Evolutionary conservation across 176 grass and related monocot species (phyloP).

Genomic region (Alopecurus myosuroides): DNA sequence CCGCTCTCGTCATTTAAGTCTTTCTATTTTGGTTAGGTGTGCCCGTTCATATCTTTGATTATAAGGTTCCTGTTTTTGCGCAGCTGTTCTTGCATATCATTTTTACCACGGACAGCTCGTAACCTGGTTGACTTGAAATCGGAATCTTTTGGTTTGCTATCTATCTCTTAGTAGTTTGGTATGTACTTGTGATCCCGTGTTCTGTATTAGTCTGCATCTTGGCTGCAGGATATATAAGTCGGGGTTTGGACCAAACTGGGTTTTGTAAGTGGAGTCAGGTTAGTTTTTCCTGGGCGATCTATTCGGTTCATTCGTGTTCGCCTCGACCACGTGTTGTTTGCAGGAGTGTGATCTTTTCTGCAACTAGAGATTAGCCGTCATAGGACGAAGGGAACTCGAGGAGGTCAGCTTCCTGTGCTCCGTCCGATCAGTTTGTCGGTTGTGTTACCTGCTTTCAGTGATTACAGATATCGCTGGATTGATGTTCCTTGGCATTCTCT

Average conservation of each 20-base stretch:
- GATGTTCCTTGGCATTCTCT: neutral
- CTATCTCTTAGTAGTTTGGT: neutral
- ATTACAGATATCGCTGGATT: neutral
- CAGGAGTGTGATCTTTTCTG: conserved; percentile 1
- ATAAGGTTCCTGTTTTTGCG: neutral
- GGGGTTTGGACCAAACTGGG: neutral
- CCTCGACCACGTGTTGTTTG: neutral
- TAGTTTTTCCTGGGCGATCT: neutral
- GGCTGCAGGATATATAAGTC: neutral
- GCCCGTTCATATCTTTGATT: neutral
- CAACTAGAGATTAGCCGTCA: neutral
- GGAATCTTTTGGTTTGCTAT: neutral
- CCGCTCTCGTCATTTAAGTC: neutral
- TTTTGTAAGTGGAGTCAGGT: neutral
- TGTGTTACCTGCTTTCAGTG: conserved; percentile 15
- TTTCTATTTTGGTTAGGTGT: neutral
- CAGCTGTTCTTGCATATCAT: neutral
- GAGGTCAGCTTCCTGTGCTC: conserved; percentile 23
- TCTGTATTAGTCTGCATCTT: neutral
- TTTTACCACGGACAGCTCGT: neutral
- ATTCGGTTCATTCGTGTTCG: neutral
- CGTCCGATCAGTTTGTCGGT: neutral
- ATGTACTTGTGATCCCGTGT: neutral
- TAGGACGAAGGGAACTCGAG: neutral
- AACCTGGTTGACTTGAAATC: neutral